Evolutionary conservation across 179 eudicot genomes (phyloP), one percentile per base, ranked within the genome.

Genomic region (Vitellaria paradoxa): DNA sequence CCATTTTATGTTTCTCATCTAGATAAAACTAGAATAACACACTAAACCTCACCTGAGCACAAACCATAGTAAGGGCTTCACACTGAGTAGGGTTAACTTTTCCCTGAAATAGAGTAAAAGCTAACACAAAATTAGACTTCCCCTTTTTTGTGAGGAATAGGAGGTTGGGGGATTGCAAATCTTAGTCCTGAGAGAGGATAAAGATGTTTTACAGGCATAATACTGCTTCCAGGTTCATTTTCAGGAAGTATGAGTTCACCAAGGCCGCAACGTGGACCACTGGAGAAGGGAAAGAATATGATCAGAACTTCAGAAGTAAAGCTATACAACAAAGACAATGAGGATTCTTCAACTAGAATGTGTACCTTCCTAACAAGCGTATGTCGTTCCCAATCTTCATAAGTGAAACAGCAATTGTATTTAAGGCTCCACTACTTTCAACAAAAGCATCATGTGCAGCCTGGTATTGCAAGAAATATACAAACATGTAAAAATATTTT

Each of bases 211-310:
- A 96, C 98, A 82, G 99, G 99, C 99, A 96, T 96, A 78, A 96
- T 96, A 84, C 99, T 94, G 97, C 97, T 94, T 73, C 99, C 98
- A 52, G 98, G 99, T 86, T 96, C 99, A 90, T 96, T 96, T 86
- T 96, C 99, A 64, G 97, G 99, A 85, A 96, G 97, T 81, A 89
- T 89, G 73, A 96, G 89, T 84, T 96, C 99, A 47, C 99, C 98
- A 70, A 96, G 94, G 77, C 99, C 99, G 79, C 99, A 94, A 2
- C 98, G 93, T 53, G 99, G 98, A 69, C 99, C 98, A 88, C 99
- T 96, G 87, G 70, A 80, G 18, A 75, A 75, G 53, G 73, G 65
- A 45, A 70, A 67, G 14, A 61, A 65, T 61, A 66, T 42, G 45
- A 42, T 82, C 6, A 85, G 66, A 81, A 65, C 72, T 72, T 53